Base-by-base conservation (phyloP, 768 basidiomycete genomes). In the Lenzites betulinus region DNA sequence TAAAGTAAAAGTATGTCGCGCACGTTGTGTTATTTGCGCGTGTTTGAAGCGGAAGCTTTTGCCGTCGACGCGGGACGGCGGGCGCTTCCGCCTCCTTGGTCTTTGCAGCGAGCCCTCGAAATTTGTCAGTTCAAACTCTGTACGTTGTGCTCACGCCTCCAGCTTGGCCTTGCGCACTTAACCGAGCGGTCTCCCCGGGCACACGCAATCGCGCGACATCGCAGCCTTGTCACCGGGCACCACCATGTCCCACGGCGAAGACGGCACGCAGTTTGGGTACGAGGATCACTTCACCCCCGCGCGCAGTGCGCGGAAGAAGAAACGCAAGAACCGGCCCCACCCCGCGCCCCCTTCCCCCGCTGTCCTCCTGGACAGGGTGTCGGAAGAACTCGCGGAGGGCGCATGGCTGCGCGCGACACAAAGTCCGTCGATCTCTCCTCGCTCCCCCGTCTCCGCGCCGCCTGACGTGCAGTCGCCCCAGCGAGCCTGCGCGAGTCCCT, bases 331-430 rank as follows among this genome's bases (percentile, higher is more conserved):
- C 60, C 78, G 74, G 69, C 38, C 47, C 26, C 62, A 64, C 41
- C 64, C 65, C 48, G 69, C 77, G 41, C 74, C 67, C 7, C 64
- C 73, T 22, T 67, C 80, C 23, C 75, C 77, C 23, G 62, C 67
- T 22, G 73, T 73, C 63, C 71, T 77, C 58, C 60, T 88, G 55
- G 70, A 79, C 51, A 75, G 76, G 55, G 72, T 78, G 47, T 72
- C 72, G 63, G 77, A 80, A 55, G 81, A 84, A 54, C 75, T 89
- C 43, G 64, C 71, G 43, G 76, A 77, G 52, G 76, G 76, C 56
- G 77, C 76, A 60, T 89, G 87, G 87, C 76, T 83, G 62, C 64
- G 71, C n/a, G 74, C 78, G 67, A 86, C 81, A 72, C 74, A 77
- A 75, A 75, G 87, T 87, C 74, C 73, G 84, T 80, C 46, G 43